A percentile compares a stretch with the other conserved stretches of the same genome.
These are phyloP conservation scores for Sungouiozyma intestinalis DNA, from an alignment of 805 yeast genomes.

Conservation along the genomic window DNA sequence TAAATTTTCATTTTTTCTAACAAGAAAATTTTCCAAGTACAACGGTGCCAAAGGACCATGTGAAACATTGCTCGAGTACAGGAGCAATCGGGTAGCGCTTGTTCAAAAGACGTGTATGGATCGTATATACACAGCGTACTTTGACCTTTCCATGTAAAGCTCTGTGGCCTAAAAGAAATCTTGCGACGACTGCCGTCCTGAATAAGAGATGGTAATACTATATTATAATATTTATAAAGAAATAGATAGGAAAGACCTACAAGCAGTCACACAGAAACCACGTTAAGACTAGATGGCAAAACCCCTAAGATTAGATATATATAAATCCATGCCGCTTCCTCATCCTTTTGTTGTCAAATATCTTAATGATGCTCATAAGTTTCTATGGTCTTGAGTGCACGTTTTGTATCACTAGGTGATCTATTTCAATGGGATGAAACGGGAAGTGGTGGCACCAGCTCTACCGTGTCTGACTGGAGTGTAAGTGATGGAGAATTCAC, in stretches of 20 bases:
- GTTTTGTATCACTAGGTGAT: too few species aligned
- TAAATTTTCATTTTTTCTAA: not conserved
- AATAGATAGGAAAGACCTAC: not conserved
- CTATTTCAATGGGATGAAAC: conserved; percentile 67
- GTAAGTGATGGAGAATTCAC: conserved; percentile 99
- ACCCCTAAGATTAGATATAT: not conserved
- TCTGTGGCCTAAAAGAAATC: too few species aligned
- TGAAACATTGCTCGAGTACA: too few species aligned
- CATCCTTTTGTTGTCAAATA: not conserved
- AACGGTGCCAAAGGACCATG: not conserved
- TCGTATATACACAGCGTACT: too few species aligned
- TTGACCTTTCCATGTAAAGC: too few species aligned
- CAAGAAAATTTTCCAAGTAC: conserved; percentile 10
- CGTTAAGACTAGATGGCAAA: too few species aligned
- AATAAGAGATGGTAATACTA: not conserved
- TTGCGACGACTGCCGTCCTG: not conserved
- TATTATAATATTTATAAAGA: not conserved
- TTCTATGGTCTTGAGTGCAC: not conserved
- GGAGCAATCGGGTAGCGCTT: too few species aligned
- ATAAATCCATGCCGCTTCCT: not conserved
- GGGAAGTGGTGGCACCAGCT: conserved; percentile 74
- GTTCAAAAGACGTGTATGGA: too few species aligned
- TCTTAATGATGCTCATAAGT: not conserved
- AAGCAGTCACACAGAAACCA: not conserved
- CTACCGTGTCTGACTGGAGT: conserved; percentile 99